Evolutionary conservation across 768 basidiomycete genomes (phyloP), one percentile per base, ranked within the genome.

Genomic region (Rhodosporidiobolus sp.): DNA sequence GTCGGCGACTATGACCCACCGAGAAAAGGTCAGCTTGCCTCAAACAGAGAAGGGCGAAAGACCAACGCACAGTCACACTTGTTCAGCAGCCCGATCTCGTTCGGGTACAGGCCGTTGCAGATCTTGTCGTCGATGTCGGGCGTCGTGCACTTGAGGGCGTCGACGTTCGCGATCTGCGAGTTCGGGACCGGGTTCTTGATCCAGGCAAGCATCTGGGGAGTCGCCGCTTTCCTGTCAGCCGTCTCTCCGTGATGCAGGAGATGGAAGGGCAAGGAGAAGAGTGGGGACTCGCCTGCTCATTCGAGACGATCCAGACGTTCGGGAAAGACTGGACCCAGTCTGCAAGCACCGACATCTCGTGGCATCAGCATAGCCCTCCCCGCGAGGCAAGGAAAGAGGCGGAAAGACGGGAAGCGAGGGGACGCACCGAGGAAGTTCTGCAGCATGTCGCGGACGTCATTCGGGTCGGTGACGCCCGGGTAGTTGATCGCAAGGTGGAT

Each of bases 251-350:
- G 14, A 14, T 14, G 38, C 7, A 14, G 38, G 38, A 34, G 4
- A 5, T n/a, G n/a, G n/a, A n/a, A n/a, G 50, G 8, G n/a, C 11
- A 20, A 48, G 28, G n/a, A n/a, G n/a, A n/a, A 24, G 48, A 22
- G 54, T 24, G 43, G 30, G 49, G 53, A 49, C 50, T 34, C 19
- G 54, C 58, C 62, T 73, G 74, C 43, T 61, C 38, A 55, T 76
- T 78, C 19, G 64, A 65, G 45, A 79, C 74, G 49, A 35, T 79
- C 83, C 64, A 69, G 86, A 88, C 87, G 79, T 90, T 85, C 59
- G 84, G 84, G 78, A 89, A 87, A 73, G 84, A 74, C 78, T 92
- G 90, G 0, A 87, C 89, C 90, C 90, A 92, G 80, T 91, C 90
- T 43, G 38, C 38, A n/a, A n/a, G 38, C 38, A 46, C 90, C 82